These are phyloP conservation scores for Zygnema cylindricum DNA, from an alignment of 139 green algal species.

Conservation along the genomic window DNA sequence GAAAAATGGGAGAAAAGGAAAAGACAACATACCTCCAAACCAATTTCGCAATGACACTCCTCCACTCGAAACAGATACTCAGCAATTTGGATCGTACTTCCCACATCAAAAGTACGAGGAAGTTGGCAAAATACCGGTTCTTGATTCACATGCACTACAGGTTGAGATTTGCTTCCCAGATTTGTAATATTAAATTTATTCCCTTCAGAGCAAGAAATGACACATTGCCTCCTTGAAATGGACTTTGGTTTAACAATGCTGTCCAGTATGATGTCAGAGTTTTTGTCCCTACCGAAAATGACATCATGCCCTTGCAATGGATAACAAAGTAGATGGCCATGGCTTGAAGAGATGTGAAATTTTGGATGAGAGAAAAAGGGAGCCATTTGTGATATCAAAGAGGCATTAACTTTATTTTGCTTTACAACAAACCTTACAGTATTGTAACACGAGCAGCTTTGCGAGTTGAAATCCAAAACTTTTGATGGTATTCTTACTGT, in stretches of 20 bases:
- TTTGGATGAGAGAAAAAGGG: too few species aligned
- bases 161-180: not conserved
- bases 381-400: too few species aligned
- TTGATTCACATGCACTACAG: not conserved
- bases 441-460: too few species aligned
- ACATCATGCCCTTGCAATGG: not conserved
- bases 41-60: not conserved
- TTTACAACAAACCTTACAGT: too few species aligned
- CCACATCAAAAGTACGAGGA: not conserved
- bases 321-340: too few species aligned
- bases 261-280: not conserved
- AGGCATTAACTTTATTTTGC: too few species aligned
- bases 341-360: too few species aligned
- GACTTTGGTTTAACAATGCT: not conserved
- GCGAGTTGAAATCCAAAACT: too few species aligned
- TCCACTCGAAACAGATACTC: not conserved
- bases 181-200: not conserved
- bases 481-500: too few species aligned
- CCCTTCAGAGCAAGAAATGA: not conserved
- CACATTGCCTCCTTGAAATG: not conserved
- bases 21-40: too few species aligned
- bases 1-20: too few species aligned
- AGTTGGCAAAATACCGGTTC: not conserved
- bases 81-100: not conserved
- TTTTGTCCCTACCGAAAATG: not conserved